Conservation (phyloP, 1,139 yeast genomes). For the Williopsis jadinii region DNA sequence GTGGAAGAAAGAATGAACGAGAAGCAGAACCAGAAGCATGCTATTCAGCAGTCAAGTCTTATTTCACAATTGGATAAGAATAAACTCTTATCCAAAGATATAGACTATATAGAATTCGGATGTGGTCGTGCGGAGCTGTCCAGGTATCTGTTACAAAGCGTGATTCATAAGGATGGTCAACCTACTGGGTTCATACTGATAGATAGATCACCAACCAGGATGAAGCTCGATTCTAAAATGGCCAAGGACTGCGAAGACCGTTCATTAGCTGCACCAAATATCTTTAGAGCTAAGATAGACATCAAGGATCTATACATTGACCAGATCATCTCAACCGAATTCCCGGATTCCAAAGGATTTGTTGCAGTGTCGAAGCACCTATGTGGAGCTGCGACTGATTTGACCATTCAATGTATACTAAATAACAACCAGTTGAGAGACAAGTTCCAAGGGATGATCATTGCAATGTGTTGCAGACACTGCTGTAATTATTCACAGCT, state of each 20-base stretch:
- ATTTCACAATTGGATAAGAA: slow-evolving; percentile 56
- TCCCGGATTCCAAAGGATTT: slow-evolving; percentile 22
- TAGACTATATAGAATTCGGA: slow-evolving; percentile 69
- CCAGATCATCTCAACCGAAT: slow-evolving; percentile 32
- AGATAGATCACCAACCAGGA: slow-evolving; percentile 71
- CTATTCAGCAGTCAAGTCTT: slow-evolving; percentile 74
- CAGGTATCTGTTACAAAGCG: slow-evolving; percentile 52
- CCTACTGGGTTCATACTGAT: slow-evolving; percentile 44
- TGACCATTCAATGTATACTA: slow-evolving; percentile 61
- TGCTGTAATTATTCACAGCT: slow-evolving; percentile 41
- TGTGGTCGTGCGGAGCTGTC: slow-evolving; percentile 87
- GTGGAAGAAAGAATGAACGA: slow-evolving; percentile 23
- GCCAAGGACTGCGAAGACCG: slow-evolving; percentile 38
- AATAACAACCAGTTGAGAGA: slow-evolving; percentile 30
- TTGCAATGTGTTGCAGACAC: slow-evolving; percentile 95
- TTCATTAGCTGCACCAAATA: slow-evolving; percentile 10
- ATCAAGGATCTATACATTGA: slow-evolving; percentile 66
- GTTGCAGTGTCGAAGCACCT: slow-evolving; percentile 80
- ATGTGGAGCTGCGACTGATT: slow-evolving; percentile 92
- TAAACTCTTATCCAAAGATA: slow-evolving; percentile 32
- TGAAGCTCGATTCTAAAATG: slow-evolving; percentile 73
- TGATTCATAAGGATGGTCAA: slow-evolving; percentile 22
- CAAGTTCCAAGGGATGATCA: slow-evolving; percentile 48
- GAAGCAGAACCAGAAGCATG: slow-evolving; percentile 62
- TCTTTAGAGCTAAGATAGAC: slow-evolving; percentile 54